Evolutionary conservation across 1,284 basidiomycete genomes (phyloP), one percentile per base, ranked within the genome.

Genomic region (Amylostereum areolatum): DNA sequence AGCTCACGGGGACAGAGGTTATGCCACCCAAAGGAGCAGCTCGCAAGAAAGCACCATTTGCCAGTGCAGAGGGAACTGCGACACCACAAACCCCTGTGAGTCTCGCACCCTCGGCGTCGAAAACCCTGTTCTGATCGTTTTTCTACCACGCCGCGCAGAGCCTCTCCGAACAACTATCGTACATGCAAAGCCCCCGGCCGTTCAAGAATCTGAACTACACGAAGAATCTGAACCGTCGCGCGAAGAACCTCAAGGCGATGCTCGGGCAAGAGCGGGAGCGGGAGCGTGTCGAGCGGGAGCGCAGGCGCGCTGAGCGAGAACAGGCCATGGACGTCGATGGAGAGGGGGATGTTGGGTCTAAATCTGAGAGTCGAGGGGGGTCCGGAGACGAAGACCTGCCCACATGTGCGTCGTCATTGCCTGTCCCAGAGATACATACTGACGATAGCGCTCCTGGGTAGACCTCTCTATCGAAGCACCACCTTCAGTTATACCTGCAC

Each of bases 391-490:
- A 81, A 42, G 86, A 88, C 39, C 63, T 81, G 10, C 82, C 83
- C 1, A 82, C 82, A 1, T 89, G 87, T 87, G 48, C 44, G 82
- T 64, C 24, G n/a, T 46, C 18, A 37, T 39, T 28, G 31, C 18
- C 34, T 5, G 24, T n/a, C 41, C 34, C 34, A 5, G 12, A 45
- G 3, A 37, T 31, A n/a, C 29, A 32, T 47, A 29, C 31, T 33
- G 11, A 43, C 6, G 32, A 36, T 11, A 31, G 43, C 29, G 12
- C 30, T 11, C 33, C 41, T 46, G n/a, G 10, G 9, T 46, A 92
- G 89, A 92, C 58, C 77, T 80, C 1, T 86, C 84, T 1, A 89
- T 94, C 43, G 91, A 94, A 60, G 89, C 91, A 6, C 89, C 91
- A 1, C 91, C 90, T 0, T 91, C 86, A 11, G 63, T 93, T 1